Conservation (phyloP, 192 early-diverging fungal genomes). For the Haplosporangium gracile region DNA sequence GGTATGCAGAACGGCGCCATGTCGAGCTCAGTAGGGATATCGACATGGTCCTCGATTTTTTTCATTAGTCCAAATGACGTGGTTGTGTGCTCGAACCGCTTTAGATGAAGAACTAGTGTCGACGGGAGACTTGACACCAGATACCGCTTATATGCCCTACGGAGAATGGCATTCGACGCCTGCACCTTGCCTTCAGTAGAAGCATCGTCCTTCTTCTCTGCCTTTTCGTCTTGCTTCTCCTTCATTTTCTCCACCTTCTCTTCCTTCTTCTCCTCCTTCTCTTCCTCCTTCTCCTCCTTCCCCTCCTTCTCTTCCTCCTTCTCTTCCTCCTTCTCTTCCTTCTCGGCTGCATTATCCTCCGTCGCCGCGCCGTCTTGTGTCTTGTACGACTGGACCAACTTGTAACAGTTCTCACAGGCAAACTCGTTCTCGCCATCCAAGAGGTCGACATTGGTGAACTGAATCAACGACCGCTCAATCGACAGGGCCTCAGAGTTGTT, state of each 20-base stretch:
- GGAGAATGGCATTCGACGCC: constrained; percentile 34
- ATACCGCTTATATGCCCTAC: constrained; percentile 56
- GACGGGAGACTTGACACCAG: constrained; percentile 52
- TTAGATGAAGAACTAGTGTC: constrained; percentile 58
- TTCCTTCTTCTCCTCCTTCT: neutral
- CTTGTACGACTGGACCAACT: constrained; percentile 26
- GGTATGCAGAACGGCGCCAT: constrained; percentile 53
- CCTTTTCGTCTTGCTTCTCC: neutral
- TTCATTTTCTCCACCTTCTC: neutral
- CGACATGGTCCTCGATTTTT: constrained; percentile 57
- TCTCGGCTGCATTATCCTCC: neutral
- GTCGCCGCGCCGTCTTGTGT: neutral
- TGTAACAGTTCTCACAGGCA: constrained; percentile 74
- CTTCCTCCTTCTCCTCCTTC: neutral
- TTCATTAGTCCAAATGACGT: constrained; percentile 33
- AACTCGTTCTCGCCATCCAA: constrained; percentile 74
- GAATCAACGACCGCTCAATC: constrained; percentile 57
- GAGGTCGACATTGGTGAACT: constrained; percentile 71
- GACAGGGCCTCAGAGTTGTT: constrained; percentile 15
- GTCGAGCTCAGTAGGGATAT: constrained; percentile 53
- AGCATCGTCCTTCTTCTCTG: neutral
- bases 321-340: neutral
- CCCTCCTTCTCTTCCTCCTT: neutral
- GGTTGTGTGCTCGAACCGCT: constrained; percentile 57
- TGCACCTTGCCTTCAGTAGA: neutral